phyloP scores from a whole-genome alignment of 495 filamentous ascomycete species.

The Collariella sp. region DNA sequence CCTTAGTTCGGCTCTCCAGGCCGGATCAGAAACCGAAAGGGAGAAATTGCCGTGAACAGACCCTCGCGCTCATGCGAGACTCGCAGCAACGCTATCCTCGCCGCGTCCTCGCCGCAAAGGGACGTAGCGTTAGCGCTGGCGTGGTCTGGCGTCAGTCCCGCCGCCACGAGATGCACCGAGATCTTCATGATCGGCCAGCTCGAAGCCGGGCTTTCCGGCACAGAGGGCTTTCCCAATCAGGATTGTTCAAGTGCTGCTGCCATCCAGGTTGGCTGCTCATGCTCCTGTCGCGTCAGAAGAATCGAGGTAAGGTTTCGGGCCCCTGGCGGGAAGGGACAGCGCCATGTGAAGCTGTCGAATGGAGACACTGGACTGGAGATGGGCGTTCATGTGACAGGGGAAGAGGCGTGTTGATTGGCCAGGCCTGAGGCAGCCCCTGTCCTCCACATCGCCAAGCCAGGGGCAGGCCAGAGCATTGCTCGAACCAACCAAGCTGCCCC shows the following conservation, averaged over 20 bases:
- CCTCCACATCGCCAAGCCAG: neutral
- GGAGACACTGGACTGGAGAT: constrained; percentile 9
- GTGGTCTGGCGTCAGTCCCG: neutral
- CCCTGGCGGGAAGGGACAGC: constrained; percentile 6
- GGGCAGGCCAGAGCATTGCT: neutral
- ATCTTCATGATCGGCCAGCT: neutral
- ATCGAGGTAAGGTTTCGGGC: constrained; percentile 7
- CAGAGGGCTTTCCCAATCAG: neutral
- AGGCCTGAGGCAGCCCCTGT: neutral
- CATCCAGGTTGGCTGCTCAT: neutral
- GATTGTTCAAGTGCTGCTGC: neutral
- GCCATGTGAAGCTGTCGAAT: constrained; percentile 11
- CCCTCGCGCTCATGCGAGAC: neutral
- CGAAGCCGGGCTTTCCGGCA: neutral
- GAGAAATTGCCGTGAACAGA: neutral
- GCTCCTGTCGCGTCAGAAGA: neutral
- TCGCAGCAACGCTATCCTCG: too few species aligned
- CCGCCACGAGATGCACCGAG: neutral
- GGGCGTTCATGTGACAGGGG: constrained; percentile 4
- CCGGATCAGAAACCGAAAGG: too few species aligned
- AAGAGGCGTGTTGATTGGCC: neutral
- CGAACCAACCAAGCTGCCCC: too few species aligned
- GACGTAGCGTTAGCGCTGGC: neutral
- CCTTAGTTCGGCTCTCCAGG: too few species aligned
- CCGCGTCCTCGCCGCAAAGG: neutral